phyloP scores from a whole-genome alignment of 2,329 filamentous ascomycete genomes.

The Fusarium sp. region DNA sequence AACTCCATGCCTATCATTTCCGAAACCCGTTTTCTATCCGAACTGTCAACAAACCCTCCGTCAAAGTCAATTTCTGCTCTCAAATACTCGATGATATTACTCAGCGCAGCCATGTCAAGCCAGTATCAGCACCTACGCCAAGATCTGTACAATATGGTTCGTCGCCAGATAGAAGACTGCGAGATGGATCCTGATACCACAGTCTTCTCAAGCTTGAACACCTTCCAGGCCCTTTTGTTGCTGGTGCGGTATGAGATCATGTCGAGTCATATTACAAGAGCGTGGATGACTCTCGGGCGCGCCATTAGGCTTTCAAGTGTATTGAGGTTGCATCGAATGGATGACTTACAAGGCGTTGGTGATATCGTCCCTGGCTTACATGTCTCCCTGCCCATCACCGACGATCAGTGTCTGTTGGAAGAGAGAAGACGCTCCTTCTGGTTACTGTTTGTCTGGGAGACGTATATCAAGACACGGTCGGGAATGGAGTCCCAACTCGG shows the following conservation, averaged over 20 bases:
- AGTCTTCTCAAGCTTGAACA: background rate
- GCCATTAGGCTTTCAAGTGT: background rate
- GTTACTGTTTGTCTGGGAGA: background rate
- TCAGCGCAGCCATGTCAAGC: background rate
- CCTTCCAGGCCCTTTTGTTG: background rate
- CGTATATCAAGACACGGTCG: background rate
- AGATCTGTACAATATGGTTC: rapidly evolving
- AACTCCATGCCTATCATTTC: background rate
- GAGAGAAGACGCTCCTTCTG: background rate
- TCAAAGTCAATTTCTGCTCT: background rate
- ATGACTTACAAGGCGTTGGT: too few relatives aligned
- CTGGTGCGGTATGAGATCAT: background rate
- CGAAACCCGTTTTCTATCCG: rapidly evolving
- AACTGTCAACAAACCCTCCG: background rate
- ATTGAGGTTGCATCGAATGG: background rate
- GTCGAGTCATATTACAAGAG: background rate
- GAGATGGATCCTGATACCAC: background rate
- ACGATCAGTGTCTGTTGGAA: rapidly evolving
- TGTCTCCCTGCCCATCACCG: rapidly evolving
- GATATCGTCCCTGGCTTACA: background rate
- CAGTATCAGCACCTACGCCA: background rate
- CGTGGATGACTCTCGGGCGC: background rate
- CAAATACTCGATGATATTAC: background rate
- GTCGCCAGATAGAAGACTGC: background rate
- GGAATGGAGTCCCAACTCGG: background rate